Evolutionary conservation across 2,329 filamentous ascomycete species (phyloP), one percentile per base, ranked within the genome.

Genomic region (Endocalyx cinctus): DNA sequence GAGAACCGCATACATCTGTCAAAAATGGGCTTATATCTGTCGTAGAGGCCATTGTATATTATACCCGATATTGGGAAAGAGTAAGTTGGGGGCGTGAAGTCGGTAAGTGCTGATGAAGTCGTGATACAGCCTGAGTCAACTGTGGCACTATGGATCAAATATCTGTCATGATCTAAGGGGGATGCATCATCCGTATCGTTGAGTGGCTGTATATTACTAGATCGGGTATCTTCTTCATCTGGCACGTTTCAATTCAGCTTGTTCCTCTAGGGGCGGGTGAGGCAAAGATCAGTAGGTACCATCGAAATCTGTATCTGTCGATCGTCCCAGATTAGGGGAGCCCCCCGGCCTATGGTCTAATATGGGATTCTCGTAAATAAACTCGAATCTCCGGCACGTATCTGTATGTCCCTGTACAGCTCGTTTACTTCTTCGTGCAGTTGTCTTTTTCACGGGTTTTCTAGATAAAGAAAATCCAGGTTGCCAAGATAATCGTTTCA

Each of bases 401-500:
- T 23, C n/a, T 8, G 20, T 23, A n/a, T 23, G 8, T 23, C 20
- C 20, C n/a, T 8, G 20, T 23, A 8, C 20, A 8, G n/a, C 20
- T n/a, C n/a, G 20, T 23, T 23, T 23, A 23, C n/a, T 23, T n/a
- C n/a, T 23, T 8, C 20, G 20, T 23, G n/a, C 20, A n/a, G n/a
- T 23, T 8, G 29, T 14, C 17, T 18, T 16, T 31, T 31, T 31
- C 16, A 18, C 18, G 10, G 29, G 29, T 20, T 31, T 31, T 18
- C 29, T 31, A 10, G 15, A 6, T 17, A 31, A 18, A 5, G 29
- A 19, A 5, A n/a, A 31, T 4, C 29, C 29, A 11, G 15, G 29
- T 8, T 31, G 16, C 29, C 29, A 31, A 12, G 17, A 31, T 5
- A 31, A n/a, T n/a, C n/a, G n/a, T n/a, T n/a, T n/a, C n/a, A n/a